These are phyloP conservation scores for Fraxinus xanthoxyloides DNA, from an alignment of 305 asterid species.

Conservation along the genomic window DNA sequence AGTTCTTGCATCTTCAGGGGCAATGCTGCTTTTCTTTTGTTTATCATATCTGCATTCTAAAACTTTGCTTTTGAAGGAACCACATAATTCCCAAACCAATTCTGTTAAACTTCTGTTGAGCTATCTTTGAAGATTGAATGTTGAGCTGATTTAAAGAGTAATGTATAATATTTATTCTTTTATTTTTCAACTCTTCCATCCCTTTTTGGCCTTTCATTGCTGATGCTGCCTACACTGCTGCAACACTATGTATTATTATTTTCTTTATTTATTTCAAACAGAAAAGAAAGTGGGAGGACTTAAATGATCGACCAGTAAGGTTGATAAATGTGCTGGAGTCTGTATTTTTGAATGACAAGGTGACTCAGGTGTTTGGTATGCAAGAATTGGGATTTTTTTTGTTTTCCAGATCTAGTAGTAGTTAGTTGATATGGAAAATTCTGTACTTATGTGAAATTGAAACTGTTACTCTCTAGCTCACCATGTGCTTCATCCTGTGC, in stretches of 20 bases:
- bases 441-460: neutral
- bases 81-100: neutral
- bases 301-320: neutral
- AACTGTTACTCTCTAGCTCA: neutral
- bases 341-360: neutral
- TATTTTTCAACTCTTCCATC: neutral
- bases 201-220: constrained; percentile 1
- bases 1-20: constrained; percentile 12
- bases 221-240: neutral
- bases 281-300: neutral
- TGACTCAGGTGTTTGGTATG: neutral
- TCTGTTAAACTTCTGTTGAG: neutral
- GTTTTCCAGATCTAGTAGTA: neutral
- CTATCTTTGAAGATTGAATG: neutral
- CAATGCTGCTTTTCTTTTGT: constrained; percentile 14
- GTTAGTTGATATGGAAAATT: neutral
- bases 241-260: neutral
- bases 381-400: neutral
- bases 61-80: constrained; percentile 1
- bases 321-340: neutral
- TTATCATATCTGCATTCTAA: constrained; percentile 20
- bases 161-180: neutral
- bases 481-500: neutral
- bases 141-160: neutral
- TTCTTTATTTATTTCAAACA: neutral